A percentile compares a stretch with the other conserved stretches of the same genome.
These are phyloP conservation scores for Bombardia bombarda DNA, from an alignment of 495 filamentous ascomycete genomes.

Conservation along the genomic window DNA sequence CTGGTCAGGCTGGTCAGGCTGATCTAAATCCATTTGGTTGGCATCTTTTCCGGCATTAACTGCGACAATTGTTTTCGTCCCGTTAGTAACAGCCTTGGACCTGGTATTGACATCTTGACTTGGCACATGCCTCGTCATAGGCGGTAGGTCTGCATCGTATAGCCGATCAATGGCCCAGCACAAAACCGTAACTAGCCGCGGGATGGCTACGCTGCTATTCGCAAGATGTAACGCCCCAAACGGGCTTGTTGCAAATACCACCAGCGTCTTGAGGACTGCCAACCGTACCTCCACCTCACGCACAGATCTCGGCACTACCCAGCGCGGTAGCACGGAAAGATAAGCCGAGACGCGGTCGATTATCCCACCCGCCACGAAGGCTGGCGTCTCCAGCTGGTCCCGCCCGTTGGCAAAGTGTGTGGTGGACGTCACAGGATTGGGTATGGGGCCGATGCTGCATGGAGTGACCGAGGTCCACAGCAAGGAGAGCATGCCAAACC, in stretches of 20 bases:
- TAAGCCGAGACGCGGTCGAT: conserved; percentile 34
- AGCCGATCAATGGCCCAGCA: conserved; percentile 35
- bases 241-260: conserved; percentile 26
- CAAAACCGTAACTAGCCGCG: conserved; percentile 30
- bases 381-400: conserved; percentile 12
- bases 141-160: conserved; percentile 32
- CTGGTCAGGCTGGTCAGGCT: neutral
- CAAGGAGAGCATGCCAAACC: conserved; percentile 29
- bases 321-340: conserved; percentile 29
- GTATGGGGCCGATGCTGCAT: conserved; percentile 36
- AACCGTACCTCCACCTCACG: conserved; percentile 23
- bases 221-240: conserved; percentile 34
- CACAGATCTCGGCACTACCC: conserved; percentile 23
- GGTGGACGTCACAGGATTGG: conserved; percentile 11
- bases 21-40: neutral
- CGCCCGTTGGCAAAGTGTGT: conserved; percentile 4
- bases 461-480: conserved; percentile 35
- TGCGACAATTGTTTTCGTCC: too few relatives aligned
- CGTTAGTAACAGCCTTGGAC: too few relatives aligned
- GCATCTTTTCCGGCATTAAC: too few relatives aligned
- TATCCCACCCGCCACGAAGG: conserved; percentile 24
- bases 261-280: conserved; percentile 27
- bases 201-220: conserved; percentile 29
- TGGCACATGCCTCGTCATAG: neutral
- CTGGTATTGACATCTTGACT: neutral